Evolutionary conservation across 352 stramenopile genomes (phyloP), one percentile per base, ranked within the genome.

Genomic region (Pythium insidiosum): DNA sequence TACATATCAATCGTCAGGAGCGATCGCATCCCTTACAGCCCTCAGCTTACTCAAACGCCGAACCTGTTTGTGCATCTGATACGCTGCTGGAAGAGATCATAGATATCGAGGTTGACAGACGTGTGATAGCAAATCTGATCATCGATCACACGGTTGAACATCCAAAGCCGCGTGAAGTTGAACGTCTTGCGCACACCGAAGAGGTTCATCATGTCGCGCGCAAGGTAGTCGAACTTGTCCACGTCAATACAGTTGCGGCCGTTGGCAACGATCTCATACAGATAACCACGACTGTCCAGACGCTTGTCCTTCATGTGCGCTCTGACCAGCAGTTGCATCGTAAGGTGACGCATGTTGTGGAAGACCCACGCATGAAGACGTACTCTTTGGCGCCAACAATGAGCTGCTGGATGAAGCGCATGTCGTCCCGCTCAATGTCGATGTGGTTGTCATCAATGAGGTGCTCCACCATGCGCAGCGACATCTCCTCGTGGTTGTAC

Each of bases 241-340:
- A 95, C 81, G 53, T 96, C 86, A 39, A 96, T 89, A 56, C 81
- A 85, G 64, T 93, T 96, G 50, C 81, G 73, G 21, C 78, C 83
- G 47, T 96, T 96, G 1, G 79, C 81, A 30, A 96, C 83, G 42
- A 96, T 95, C 53, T 95, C 82, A 61, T 95, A 96, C 24, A 96
- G 40, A 33, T 83, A 95, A 7, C 69, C 78, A 15, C 73, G 64
- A n/a, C 54, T 39, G 36, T 84, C 72, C 47, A 83, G 30, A 11
- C 74, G 70, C 30, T 36, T 37, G 22, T 38, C 63, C 23, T 61
- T 61, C 46, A 53, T 63, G 51, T 85, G 73, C 6, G 56, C 68
- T 19, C 75, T 84, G 47, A 28, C 26, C n/a, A n/a, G n/a, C n/a
- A n/a, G n/a, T n/a, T n/a, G n/a, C n/a, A n/a, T n/a, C n/a, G n/a